Evolutionary conservation across 306 rosid genomes (phyloP).

Genomic region (Cicer cuneatum): DNA sequence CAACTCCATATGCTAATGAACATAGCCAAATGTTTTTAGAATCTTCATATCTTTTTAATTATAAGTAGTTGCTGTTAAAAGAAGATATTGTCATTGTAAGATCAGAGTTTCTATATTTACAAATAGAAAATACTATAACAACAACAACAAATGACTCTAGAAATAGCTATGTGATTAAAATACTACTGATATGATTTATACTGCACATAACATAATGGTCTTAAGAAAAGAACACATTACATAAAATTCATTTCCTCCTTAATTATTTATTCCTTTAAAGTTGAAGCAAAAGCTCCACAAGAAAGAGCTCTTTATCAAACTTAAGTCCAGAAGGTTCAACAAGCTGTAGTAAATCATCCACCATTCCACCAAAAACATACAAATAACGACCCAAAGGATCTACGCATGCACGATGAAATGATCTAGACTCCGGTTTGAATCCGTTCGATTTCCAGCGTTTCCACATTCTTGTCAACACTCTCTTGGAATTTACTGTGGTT

Average conservation of each 20-base stretch:
- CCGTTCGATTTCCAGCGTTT: constrained; percentile 62
- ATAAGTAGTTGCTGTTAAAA: constrained; percentile 30
- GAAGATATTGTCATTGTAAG: constrained; percentile 34
- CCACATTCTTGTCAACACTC: constrained; percentile 67
- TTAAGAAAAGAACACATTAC: constrained; percentile 15
- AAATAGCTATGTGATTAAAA: constrained; percentile 16
- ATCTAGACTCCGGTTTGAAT: constrained; percentile 53
- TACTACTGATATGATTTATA: constrained; percentile 1
- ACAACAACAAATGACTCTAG: constrained; percentile 22
- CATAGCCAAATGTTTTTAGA: constrained; percentile 2
- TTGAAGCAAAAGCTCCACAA: constrained; percentile 77
- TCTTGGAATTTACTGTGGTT: constrained; percentile 48
- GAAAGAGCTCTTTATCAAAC: constrained; percentile 83
- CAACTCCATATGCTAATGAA: constrained; percentile 6
- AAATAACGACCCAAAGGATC: constrained; percentile 68
- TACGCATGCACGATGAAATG: constrained; percentile 85
- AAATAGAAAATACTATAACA: constrained; percentile 29
- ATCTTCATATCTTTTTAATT: constrained; percentile 28
- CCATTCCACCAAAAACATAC: constrained; percentile 93
- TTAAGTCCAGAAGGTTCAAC: constrained; percentile 59
- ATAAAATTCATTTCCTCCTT: constrained; percentile 2
- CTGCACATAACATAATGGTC: constrained; percentile 25
- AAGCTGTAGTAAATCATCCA: constrained; percentile 63
- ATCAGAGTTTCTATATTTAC: constrained; percentile 42
- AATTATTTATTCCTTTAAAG: constrained; percentile 38